Evolutionary conservation across 805 yeast species (phyloP).

Genomic region (Saccharomyces jurei): DNA sequence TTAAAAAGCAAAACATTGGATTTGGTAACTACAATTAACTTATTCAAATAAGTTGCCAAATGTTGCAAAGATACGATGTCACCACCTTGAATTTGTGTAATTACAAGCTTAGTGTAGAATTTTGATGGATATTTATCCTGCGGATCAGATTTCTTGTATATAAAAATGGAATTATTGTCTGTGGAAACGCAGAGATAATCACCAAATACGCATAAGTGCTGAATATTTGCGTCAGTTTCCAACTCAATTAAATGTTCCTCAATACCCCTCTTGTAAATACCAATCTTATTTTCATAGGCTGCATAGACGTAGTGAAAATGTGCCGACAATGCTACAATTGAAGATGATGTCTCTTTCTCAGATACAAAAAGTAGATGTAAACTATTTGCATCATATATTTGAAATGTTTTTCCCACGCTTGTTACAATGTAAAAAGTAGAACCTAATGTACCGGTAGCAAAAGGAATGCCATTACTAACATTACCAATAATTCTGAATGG

Average conservation of each 20-base stretch:
- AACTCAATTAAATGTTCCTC: conserved; percentile 36
- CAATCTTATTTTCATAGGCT: conserved; percentile 61
- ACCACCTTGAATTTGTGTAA: conserved; percentile 56
- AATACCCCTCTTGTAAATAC: conserved; percentile 76
- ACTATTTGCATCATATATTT: conserved; percentile 85
- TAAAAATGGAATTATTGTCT: conserved; percentile 36
- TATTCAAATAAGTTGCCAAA: conserved; percentile 88
- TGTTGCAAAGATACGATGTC: conserved; percentile 53
- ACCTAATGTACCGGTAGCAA: conserved; percentile 84
- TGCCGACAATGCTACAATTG: conserved; percentile 65
- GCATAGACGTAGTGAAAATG: conserved; percentile 82
- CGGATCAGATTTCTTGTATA: conserved; percentile 42
- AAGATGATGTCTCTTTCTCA: conserved; percentile 60
- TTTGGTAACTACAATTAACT: conserved; percentile 75
- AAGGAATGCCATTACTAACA: conserved; percentile 80
- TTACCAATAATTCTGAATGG: conserved; percentile 88
- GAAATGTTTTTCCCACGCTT: conserved; percentile 82
- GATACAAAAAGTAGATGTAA: conserved; percentile 81
- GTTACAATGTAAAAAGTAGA: conserved; percentile 81
- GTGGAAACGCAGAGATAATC: conserved; percentile 60
- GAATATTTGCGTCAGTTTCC: conserved; percentile 32
- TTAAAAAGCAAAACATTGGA: conserved; percentile 56
- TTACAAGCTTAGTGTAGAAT: conserved; percentile 53
- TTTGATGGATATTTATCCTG: conserved; percentile 44
- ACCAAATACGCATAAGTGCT: conserved; percentile 60